Conservation (phyloP, 805 yeast genomes). For the Starmerella khaoyaiensis region DNA sequence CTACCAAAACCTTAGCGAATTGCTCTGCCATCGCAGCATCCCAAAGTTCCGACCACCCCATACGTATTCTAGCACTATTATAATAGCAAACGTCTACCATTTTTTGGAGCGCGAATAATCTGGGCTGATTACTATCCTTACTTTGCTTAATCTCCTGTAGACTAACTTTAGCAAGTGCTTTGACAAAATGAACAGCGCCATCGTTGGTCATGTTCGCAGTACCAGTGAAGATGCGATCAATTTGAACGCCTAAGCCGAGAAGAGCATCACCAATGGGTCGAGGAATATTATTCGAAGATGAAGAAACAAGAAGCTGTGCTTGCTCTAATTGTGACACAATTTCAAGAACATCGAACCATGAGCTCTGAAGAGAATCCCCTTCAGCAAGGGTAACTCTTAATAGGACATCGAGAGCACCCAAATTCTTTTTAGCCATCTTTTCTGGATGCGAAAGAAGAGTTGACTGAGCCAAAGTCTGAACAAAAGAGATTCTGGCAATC, state of each 20-base stretch:
- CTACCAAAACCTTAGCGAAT: constrained; percentile 75
- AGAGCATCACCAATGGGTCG: constrained; percentile 28
- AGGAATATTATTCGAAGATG: constrained; percentile 1
- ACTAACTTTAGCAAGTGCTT: constrained; percentile 74
- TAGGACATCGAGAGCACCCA: constrained; percentile 63
- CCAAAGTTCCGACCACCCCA: constrained; percentile 97
- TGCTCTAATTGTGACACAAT: constrained; percentile 86
- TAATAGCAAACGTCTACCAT: constrained; percentile 96
- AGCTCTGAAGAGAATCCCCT: constrained; percentile 56
- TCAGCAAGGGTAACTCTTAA: constrained; percentile 66
- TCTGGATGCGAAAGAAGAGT: constrained; percentile 64
- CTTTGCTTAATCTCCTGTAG: constrained; percentile 84
- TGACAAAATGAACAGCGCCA: constrained; percentile 77
- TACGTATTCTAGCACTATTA: constrained; percentile 89
- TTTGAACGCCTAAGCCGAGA: constrained; percentile 33
- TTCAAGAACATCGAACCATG: constrained; percentile 77
- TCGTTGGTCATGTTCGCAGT: constrained; percentile 67
- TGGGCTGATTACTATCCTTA: constrained; percentile 62
- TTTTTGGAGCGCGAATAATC: constrained; percentile 86
- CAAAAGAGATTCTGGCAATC: constrained; percentile 76
- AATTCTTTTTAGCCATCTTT: constrained; percentile 65
- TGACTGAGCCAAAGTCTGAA: constrained; percentile 78
- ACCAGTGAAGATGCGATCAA: constrained; percentile 78
- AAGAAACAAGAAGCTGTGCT: constrained; percentile 41
- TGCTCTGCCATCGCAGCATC: constrained; percentile 70